Conservation (phyloP, 176 grass and related monocot species). For the Rhynchospora pubera region DNA sequence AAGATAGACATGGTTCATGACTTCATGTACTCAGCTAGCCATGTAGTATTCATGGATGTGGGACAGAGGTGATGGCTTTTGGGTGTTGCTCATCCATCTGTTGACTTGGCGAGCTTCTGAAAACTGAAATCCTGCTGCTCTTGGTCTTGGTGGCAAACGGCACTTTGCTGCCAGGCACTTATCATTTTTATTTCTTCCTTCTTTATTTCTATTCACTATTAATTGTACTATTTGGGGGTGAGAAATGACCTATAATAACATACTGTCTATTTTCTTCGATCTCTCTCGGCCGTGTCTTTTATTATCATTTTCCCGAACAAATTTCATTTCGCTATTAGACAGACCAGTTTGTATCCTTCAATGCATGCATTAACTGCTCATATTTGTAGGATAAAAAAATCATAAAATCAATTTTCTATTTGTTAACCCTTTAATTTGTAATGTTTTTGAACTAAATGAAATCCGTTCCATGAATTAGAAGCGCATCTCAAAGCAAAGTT, state of each 20-base stretch:
- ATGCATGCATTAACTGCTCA: no score
- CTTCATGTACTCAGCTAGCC: not conserved
- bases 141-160: not conserved
- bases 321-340: no score
- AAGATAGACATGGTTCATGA: not conserved
- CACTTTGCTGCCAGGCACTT: conserved; percentile 9
- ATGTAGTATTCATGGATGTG: not conserved
- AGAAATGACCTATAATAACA: not conserved
- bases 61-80: not conserved
- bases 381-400: no score
- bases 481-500: no score
- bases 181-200: not conserved
- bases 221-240: not conserved
- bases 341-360: no score
- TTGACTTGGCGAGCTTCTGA: not conserved
- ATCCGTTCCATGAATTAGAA: no score
- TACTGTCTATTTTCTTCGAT: no score
- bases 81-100: conserved; percentile 16
- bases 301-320: no score
- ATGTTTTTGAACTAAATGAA: no score
- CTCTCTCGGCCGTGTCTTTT: no score
- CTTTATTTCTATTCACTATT: not conserved
- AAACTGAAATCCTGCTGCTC: not conserved
- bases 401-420: no score
- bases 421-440: no score